A percentile compares a stretch with the other conserved stretches of the same genome.
Conservation (phyloP, 371 early-diverging fungal genomes). For the Circinella minor region DNA sequence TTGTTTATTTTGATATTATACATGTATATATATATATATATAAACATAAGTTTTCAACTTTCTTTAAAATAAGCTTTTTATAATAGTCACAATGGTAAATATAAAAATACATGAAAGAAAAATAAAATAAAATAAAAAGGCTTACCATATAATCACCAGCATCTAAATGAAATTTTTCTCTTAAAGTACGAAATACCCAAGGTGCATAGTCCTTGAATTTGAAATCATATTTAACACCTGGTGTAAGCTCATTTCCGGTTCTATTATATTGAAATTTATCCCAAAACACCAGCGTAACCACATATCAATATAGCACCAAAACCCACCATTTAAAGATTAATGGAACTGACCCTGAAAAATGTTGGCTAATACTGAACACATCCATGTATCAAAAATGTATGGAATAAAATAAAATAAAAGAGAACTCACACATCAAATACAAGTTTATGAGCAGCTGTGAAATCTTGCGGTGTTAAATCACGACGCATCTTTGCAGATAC, state of each 20-base stretch:
- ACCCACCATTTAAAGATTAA: too few relatives aligned
- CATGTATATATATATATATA: too few relatives aligned
- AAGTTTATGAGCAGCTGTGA: conserved; percentile 86
- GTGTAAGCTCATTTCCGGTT: conserved; percentile 93
- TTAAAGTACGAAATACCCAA: conserved; percentile 92
- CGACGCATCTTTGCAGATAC: conserved; percentile 85
- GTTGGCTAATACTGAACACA: too few relatives aligned
- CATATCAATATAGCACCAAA: not conserved
- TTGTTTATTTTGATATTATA: conserved; percentile 78
- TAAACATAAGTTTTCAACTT: not conserved
- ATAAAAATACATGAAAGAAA: too few relatives aligned
- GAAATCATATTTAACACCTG: conserved; percentile 93
- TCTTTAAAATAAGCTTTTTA: not conserved
- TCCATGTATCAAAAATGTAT: too few relatives aligned
- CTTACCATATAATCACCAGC: conserved; percentile 87
- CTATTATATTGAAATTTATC: conserved; percentile 41
- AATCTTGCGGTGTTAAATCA: conserved; percentile 77
- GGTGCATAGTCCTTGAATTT: conserved; percentile 99
- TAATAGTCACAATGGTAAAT: too few relatives aligned
- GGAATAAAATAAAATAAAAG: not conserved
- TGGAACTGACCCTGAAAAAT: too few relatives aligned
- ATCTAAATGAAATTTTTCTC: conserved; percentile 89
- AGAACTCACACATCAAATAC: conserved; percentile 85
- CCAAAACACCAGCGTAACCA: too few relatives aligned
- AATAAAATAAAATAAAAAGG: conserved; percentile 71